Evolutionary conservation across 2,329 filamentous ascomycete species (phyloP).

Genomic region (Trichoderma breve): DNA sequence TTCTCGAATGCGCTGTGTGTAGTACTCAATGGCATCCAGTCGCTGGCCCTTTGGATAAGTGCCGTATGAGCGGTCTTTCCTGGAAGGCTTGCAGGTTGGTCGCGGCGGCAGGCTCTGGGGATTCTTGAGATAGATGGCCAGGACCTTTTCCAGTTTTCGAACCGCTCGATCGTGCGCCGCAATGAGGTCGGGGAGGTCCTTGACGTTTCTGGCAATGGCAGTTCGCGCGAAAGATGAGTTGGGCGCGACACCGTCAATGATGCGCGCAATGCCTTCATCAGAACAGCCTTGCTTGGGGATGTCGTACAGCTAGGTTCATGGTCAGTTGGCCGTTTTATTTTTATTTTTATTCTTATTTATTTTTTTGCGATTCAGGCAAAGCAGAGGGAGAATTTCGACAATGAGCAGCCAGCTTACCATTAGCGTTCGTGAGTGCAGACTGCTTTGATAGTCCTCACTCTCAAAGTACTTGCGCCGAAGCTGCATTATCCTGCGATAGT

Average conservation of each 20-base stretch:
- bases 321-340: slow-evolving; percentile 9
- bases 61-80: slow-evolving; percentile 68
- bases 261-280: slow-evolving; percentile 81
- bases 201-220: slow-evolving; percentile 87
- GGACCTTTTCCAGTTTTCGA: slow-evolving; percentile 73
- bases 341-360: too few species aligned
- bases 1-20: slow-evolving; percentile 78
- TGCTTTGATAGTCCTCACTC: slow-evolving; percentile 82
- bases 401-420: slow-evolving; percentile 48
- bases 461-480: slow-evolving; percentile 79
- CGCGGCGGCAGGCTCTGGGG: slow-evolving; percentile 76
- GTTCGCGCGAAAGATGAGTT: slow-evolving; percentile 76
- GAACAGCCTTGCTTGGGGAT: slow-evolving; percentile 73
- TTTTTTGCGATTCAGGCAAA: too few species aligned
- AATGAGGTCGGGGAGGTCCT: slow-evolving; percentile 81
- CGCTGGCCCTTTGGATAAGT: slow-evolving; percentile 68
- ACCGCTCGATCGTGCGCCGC: slow-evolving; percentile 79
- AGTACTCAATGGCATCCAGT: slow-evolving; percentile 91
- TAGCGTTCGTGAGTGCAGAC: slow-evolving; percentile 71
- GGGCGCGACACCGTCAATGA: slow-evolving; percentile 78
- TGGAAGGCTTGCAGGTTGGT: slow-evolving; percentile 76
- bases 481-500: slow-evolving; percentile 71
- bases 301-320: slow-evolving; percentile 63
- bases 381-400: not conserved
- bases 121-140: slow-evolving; percentile 89